Base-by-base conservation (phyloP, 2,329 filamentous ascomycete species). In the Neonectria hederae region DNA sequence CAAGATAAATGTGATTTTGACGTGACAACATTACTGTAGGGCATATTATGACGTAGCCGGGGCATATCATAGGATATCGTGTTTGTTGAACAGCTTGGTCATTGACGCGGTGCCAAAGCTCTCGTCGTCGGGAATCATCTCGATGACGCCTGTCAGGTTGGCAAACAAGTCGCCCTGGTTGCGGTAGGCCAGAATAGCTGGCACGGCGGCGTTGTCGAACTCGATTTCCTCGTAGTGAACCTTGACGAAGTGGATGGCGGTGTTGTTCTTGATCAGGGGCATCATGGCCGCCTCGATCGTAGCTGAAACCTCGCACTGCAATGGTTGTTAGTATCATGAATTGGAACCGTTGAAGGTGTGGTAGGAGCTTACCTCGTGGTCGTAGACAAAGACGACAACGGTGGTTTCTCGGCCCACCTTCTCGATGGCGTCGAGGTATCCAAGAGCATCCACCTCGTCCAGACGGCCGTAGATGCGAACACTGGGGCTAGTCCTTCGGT, bases 361-460 rank as follows among this genome's bases (percentile, higher is more conserved):
- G 54, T 35, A 19, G 57, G 54, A n/a, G 80, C 89, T 77, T 87
- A 97, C 94, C 83, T 92, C 87, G 65, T 92, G 87, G 75, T 97
- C 94, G 78, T 94, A 96, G 69, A 99, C 94, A 80, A 95, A 97
- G 28, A 99, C 96, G 2, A 97, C 91, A 2, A 98, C 94, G 4
- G 92, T 87, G 0, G 93, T 95, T 51, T 95, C 92, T 52, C 89
- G 81, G 42, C 89, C 85, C 5, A 95, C 93, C 80, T 93, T 96
- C 81, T 99, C 96, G 71, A 98, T 93, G 59, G 95, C 94, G 78
- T 98, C 94, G n/a, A 99, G 86, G 74, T 97, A 99, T 19, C 94
- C 96, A 68, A 91, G 83, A 8, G 93, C 95, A 82, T 98, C 94
- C 1, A 98, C 96, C 63, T 89, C 86, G 66, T 94, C 91, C 67